Base-by-base conservation (phyloP, 495 filamentous ascomycete species). In the Podospora comata region DNA sequence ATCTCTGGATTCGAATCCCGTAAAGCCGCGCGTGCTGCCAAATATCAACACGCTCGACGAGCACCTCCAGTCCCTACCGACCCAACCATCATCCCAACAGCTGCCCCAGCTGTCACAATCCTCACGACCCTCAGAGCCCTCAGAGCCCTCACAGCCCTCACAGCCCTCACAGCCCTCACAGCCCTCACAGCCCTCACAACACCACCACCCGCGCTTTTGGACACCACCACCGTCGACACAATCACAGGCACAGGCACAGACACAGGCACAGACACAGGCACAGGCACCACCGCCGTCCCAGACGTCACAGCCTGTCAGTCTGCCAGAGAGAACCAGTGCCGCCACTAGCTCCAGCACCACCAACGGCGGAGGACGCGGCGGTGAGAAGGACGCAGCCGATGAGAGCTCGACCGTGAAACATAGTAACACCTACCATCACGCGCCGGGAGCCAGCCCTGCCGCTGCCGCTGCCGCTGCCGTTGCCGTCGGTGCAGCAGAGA, bases 1-100 rank as follows among this genome's bases (percentile, higher is more conserved):
- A 69, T 73, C 70, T 72, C 69, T 71, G 66, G 72, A 73, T 72
- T 69, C 71, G 60, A 70, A 61, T 75, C 68, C 68, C 61, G 69
- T 59, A 65, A 68, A 76, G 72, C 65, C 73, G 73, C 74, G 70
- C 54, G 66, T 62, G 63, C 70, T 65, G 59, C 63, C 67, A 68
- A 62, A 62, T 54, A 61, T 71, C 23, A 67, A 71, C 70, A 72
- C 71, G 66, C 74, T 68, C 44, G 64, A 59, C 63, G 65, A 65
- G 32, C 64, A 70, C 60, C 30, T 32, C 30, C 23, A 62, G 60
- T 34, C 60, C 60, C 26, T 28, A 28, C 60, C 60, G 61, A 5
- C 55, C 55, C 23, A 9, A 58, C 55, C 55, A 18, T 11, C 30
- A 39, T 32, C 61, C 18, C 27, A 34, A 63, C 61, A 7, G 30